phyloP scores from a whole-genome alignment of 257 asterid genomes.

The Gentiana dahurica region DNA sequence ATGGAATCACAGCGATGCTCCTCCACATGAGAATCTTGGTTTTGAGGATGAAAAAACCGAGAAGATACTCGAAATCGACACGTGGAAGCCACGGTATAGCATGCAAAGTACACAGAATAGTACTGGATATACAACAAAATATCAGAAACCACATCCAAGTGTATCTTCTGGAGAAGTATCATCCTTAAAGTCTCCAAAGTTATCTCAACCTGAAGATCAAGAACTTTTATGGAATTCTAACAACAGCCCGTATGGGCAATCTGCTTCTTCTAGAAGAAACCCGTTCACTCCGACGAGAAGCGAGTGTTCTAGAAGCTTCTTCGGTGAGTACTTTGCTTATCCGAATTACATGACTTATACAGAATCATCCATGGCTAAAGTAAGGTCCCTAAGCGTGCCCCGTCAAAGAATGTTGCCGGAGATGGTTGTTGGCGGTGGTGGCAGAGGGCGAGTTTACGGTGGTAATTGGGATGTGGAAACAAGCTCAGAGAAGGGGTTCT shows the following conservation, averaged over 20 bases:
- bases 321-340: slow-evolving; percentile 47
- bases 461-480: slow-evolving; percentile 54
- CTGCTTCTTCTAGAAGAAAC: slow-evolving; percentile 52
- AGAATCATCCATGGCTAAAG: slow-evolving; percentile 68
- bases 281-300: slow-evolving; percentile 53
- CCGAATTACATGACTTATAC: slow-evolving; percentile 86
- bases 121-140: slow-evolving; percentile 29
- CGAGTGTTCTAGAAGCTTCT: slow-evolving; percentile 57
- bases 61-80: slow-evolving; percentile 85
- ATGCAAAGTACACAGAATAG: slow-evolving; percentile 31
- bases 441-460: slow-evolving; percentile 19
- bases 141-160: slow-evolving; percentile 61
- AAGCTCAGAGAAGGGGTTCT: slow-evolving; percentile 47
- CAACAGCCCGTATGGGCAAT: slow-evolving; percentile 49
- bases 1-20: slow-evolving; percentile 25
- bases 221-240: slow-evolving; percentile 35
- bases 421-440: slow-evolving; percentile 25
- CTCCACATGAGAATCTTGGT: slow-evolving; percentile 4
- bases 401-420: slow-evolving; percentile 68
- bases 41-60: slow-evolving; percentile 57
- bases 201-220: slow-evolving; percentile 33
- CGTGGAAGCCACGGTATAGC: slow-evolving; percentile 57
- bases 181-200: slow-evolving; percentile 29
- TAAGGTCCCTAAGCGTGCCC: slow-evolving; percentile 86
- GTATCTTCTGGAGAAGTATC: slow-evolving; percentile 64